phyloP scores from a whole-genome alignment of 163 green algal species.

The Scenedesmus sp. region DNA sequence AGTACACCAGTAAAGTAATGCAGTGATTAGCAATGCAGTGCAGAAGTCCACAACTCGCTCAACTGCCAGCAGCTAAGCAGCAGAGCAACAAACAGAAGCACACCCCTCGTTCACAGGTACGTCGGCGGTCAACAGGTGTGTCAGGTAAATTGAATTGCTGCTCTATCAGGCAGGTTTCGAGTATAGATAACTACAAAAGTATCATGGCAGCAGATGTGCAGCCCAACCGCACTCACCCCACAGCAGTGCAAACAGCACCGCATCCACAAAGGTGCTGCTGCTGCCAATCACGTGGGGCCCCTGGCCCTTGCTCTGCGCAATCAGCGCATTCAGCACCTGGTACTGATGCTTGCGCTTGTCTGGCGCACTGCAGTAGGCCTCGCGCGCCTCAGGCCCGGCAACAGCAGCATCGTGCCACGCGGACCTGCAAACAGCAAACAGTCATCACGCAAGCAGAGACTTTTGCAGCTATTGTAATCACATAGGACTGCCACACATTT shows the following conservation, averaged over 20 bases:
- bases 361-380: background rate
- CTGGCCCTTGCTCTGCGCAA: background rate
- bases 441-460: too few species aligned
- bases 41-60: too few species aligned
- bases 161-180: too few species aligned
- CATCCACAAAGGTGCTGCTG: background rate
- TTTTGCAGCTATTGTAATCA: background rate
- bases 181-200: too few species aligned
- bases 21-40: too few species aligned
- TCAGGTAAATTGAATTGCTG: too few species aligned
- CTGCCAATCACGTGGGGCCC: constrained; percentile 1
- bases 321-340: constrained; percentile 1
- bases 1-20: too few species aligned
- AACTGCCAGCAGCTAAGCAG: too few species aligned
- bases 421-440: background rate
- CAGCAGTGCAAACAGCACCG: background rate
- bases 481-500: background rate
- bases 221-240: background rate
- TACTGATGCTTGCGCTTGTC: constrained; percentile 31
- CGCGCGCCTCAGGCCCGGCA: background rate
- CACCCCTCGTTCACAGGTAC: too few species aligned
- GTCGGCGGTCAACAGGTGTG: too few species aligned
- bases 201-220: too few species aligned
- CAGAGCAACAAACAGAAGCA: too few species aligned
- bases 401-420: background rate